phyloP scores from a whole-genome alignment of 2,329 filamentous ascomycete genomes.

The Fonsecaea erecta region DNA sequence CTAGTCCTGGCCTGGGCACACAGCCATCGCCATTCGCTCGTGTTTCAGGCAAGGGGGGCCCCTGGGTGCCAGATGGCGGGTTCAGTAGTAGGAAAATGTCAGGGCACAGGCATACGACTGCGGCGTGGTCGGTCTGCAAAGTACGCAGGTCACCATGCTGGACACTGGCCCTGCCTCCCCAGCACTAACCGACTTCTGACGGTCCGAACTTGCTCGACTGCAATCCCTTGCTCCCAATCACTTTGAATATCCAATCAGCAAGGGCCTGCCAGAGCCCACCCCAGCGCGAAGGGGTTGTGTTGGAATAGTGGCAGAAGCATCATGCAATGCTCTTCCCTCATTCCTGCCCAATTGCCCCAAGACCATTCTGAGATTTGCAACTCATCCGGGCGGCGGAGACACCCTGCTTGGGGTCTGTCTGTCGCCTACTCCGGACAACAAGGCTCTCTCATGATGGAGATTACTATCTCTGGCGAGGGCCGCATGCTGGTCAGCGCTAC shows the following conservation, averaged over 20 bases:
- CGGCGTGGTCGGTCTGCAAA: constrained; percentile 29
- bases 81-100: constrained; percentile 20
- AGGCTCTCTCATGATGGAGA: constrained; percentile 24
- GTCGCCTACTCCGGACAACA: constrained; percentile 15
- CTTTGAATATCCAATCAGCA: constrained; percentile 21
- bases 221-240: constrained; percentile 23
- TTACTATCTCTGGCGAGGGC: constrained; percentile 24
- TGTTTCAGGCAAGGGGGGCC: constrained; percentile 25
- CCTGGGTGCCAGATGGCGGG: constrained; percentile 18
- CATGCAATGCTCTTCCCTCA: constrained; percentile 18
- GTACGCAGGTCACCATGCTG: constrained; percentile 22
- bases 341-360: constrained; percentile 23
- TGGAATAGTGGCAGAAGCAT: constrained; percentile 23
- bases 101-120: constrained; percentile 18
- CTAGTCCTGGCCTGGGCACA: constrained; percentile 16
- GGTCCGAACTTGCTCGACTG: constrained; percentile 22
- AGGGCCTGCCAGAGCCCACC: constrained; percentile 17
- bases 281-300: constrained; percentile 21
- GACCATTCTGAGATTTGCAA: constrained; percentile 27
- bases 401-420: background rate
- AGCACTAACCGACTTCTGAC: constrained; percentile 27
- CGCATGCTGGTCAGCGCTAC: constrained; percentile 32
- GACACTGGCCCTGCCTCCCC: constrained; percentile 6
- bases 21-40: constrained; percentile 26
- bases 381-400: constrained; percentile 6